phyloP scores from a whole-genome alignment of 2,329 filamentous ascomycete genomes.

The Arthrobotrys musiformis region DNA sequence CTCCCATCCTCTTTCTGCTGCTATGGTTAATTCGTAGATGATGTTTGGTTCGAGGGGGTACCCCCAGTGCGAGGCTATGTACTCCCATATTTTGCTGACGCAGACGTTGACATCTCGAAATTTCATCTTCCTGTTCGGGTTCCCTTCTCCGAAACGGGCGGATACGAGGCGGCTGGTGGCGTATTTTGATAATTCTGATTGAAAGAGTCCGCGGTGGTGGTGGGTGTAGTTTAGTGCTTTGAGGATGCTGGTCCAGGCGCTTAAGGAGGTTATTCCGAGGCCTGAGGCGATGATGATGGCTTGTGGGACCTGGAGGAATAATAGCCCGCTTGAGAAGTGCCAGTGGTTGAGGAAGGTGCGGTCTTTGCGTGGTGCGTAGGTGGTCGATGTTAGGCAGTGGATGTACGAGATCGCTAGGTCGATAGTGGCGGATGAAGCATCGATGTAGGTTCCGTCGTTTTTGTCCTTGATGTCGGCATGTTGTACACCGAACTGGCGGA shows the following conservation, averaged over 20 bases:
- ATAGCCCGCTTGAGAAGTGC: constrained; percentile 14
- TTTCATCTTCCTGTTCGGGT: constrained; percentile 25
- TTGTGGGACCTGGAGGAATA: constrained; percentile 41
- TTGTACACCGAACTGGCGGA: constrained; percentile 7
- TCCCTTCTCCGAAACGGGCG: constrained; percentile 27
- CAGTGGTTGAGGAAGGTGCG: constrained; percentile 12
- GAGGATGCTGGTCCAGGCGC: constrained; percentile 40
- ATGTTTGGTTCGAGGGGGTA: constrained; percentile 16
- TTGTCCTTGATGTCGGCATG: neutral
- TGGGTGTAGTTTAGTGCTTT: constrained; percentile 41
- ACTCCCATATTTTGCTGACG: constrained; percentile 23
- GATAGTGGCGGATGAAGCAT: constrained; percentile 8
- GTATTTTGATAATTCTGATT: constrained; percentile 6
- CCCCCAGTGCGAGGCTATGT: constrained; percentile 8
- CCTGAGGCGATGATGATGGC: constrained; percentile 35
- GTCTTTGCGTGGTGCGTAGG: constrained; percentile 22
- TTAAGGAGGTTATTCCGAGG: constrained; percentile 16
- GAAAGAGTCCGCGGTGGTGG: constrained; percentile 37
- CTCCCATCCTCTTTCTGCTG: constrained; percentile 48
- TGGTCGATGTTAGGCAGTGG: constrained; percentile 14
- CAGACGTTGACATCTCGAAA: constrained; percentile 38
- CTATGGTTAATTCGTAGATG: constrained; percentile 34
- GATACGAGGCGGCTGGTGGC: constrained; percentile 7
- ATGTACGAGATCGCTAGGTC: constrained; percentile 39
- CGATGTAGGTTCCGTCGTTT: neutral